A percentile compares a stretch with the other conserved stretches of the same genome.
Evolutionary conservation across 495 filamentous ascomycete genomes (phyloP).

Genomic region (Daldinia caldariorum): DNA sequence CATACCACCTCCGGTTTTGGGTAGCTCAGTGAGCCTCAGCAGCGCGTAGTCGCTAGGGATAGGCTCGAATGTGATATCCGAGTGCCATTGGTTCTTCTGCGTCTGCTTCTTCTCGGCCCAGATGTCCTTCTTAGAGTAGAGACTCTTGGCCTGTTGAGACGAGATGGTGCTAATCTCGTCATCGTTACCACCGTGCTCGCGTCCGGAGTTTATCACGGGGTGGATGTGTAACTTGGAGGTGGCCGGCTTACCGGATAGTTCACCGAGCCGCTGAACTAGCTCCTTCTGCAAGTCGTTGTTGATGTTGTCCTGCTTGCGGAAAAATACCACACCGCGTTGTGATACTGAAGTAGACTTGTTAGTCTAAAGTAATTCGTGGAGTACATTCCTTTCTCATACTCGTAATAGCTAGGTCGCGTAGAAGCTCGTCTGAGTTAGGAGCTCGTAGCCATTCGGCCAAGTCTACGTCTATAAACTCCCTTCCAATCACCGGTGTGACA

Average conservation of each 20-base stretch:
- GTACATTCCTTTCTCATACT: constrained; percentile 52
- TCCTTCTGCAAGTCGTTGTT: constrained; percentile 74
- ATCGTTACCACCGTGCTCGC: constrained; percentile 69
- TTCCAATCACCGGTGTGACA: constrained; percentile 73
- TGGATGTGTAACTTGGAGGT: constrained; percentile 79
- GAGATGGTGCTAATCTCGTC: constrained; percentile 80
- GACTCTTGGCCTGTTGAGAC: constrained; percentile 64
- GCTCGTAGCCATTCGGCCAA: constrained; percentile 69
- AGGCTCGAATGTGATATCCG: constrained; percentile 75
- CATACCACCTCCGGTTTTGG: constrained; percentile 75
- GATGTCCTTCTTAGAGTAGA: constrained; percentile 57
- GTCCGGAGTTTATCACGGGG: constrained; percentile 69
- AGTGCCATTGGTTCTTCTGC: constrained; percentile 67
- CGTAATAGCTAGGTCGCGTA: constrained; percentile 73
- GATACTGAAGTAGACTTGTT: constrained; percentile 77
- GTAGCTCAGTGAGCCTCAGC: constrained; percentile 68
- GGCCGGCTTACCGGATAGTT: constrained; percentile 71
- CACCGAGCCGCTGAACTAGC: constrained; percentile 70
- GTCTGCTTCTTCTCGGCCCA: constrained; percentile 49
- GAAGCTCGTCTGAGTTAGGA: constrained; percentile 71
- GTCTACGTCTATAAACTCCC: constrained; percentile 68
- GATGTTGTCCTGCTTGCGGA: constrained; percentile 75
- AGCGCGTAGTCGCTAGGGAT: constrained; percentile 72
- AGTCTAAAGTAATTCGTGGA: constrained; percentile 56
- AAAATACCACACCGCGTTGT: constrained; percentile 82